phyloP scores from a whole-genome alignment of 805 yeast species.

The Pichia cephalocereana region DNA sequence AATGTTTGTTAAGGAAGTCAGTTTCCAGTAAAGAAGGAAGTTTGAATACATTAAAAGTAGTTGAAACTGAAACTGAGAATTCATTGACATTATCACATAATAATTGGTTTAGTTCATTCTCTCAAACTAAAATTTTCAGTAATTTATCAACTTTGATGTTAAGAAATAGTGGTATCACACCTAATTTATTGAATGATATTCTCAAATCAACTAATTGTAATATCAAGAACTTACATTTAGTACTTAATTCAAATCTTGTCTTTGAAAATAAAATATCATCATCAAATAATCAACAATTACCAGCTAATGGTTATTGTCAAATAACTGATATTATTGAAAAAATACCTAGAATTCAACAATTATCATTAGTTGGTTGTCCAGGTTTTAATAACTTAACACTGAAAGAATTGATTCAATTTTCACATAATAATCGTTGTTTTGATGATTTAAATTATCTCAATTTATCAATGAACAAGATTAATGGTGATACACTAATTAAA shows the following conservation, averaged over 20 bases:
- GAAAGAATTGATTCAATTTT: background rate
- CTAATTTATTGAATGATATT: background rate
- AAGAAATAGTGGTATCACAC: conserved; percentile 3
- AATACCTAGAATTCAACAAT: conserved; percentile 1
- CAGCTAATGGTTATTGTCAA: background rate
- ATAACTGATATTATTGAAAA: background rate
- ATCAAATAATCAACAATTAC: background rate
- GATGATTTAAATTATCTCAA: conserved; percentile 1
- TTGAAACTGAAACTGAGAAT: background rate
- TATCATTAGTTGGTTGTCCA: conserved; percentile 2
- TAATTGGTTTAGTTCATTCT: conserved; percentile 1
- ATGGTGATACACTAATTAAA: background rate
- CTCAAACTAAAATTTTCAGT: background rate
- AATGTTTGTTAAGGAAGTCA: background rate
- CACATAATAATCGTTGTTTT: background rate
- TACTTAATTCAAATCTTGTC: background rate
- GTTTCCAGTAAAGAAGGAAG: background rate
- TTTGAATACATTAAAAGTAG: background rate
- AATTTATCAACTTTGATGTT: conserved; percentile 1
- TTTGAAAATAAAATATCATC: background rate
- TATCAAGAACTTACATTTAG: background rate
- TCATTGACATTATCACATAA: background rate
- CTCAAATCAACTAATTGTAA: background rate
- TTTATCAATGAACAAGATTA: conserved; percentile 4
- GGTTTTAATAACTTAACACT: conserved; percentile 1